These are phyloP conservation scores for Cytospora schulzeri DNA, from an alignment of 2,329 filamentous ascomycete genomes.

Conservation along the genomic window DNA sequence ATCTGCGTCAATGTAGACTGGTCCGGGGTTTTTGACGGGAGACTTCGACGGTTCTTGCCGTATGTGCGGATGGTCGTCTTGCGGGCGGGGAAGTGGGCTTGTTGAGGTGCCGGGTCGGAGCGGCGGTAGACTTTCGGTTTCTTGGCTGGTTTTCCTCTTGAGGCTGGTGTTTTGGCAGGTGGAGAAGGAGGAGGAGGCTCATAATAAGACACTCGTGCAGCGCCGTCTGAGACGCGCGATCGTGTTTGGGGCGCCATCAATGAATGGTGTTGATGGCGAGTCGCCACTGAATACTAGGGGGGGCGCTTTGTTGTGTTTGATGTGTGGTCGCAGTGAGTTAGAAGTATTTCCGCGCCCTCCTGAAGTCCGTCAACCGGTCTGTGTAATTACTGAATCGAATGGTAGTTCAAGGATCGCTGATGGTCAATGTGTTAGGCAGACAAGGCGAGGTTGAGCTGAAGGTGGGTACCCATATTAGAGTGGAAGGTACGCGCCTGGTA, in stretches of 20 bases:
- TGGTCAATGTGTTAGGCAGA: conserved; percentile 14
- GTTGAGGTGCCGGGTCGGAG: conserved; percentile 31
- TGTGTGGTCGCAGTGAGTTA: background rate
- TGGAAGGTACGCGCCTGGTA: background rate
- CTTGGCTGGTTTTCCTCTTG: conserved; percentile 2
- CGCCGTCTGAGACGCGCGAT: conserved; percentile 13
- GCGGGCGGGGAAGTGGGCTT: conserved; percentile 37
- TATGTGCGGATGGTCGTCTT: conserved; percentile 19
- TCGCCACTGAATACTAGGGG: background rate
- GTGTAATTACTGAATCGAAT: background rate
- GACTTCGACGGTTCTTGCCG: conserved; percentile 17
- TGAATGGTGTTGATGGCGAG: background rate
- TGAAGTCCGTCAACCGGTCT: background rate
- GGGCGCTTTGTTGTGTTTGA: background rate
- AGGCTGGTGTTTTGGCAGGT: background rate
- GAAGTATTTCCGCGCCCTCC: background rate
- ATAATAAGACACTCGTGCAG: conserved; percentile 9
- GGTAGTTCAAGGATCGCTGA: background rate
- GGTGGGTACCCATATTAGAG: background rate
- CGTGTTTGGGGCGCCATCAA: conserved; percentile 27
- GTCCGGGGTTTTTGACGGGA: conserved; percentile 25
- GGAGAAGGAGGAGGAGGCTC: background rate
- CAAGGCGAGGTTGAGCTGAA: conserved; percentile 2
- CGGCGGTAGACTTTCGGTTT: conserved; percentile 33
- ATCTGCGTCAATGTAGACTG: conserved; percentile 42